These are phyloP conservation scores for Emergomyces pasteurianus DNA, from an alignment of 2,329 filamentous ascomycete genomes.

Conservation along the genomic window DNA sequence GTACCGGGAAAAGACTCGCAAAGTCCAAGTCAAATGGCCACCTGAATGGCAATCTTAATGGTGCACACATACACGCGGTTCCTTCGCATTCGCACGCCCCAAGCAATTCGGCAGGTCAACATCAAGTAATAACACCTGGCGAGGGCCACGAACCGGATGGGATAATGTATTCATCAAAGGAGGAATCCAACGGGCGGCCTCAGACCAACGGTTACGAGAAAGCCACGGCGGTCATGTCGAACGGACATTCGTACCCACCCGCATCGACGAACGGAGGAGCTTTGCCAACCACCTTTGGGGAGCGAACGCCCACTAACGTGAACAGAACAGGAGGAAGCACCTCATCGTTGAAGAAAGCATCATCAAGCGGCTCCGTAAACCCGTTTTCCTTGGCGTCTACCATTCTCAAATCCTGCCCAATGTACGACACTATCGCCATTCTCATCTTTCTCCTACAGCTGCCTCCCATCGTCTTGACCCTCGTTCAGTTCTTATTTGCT, in stretches of 20 bases:
- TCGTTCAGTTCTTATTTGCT: constrained; percentile 86
- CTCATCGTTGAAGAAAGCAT: constrained; percentile 18
- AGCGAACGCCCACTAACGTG: constrained; percentile 20
- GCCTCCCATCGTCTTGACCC: constrained; percentile 72
- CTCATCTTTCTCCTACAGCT: constrained; percentile 91
- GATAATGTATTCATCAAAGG: constrained; percentile 20
- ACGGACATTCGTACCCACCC: constrained; percentile 22
- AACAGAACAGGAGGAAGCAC: constrained; percentile 14
- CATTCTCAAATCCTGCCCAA: constrained; percentile 77
- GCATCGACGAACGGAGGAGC: constrained; percentile 20
- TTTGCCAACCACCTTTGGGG: constrained; percentile 9
- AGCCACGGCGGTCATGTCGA: constrained; percentile 23
- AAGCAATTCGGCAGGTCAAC: constrained; percentile 21
- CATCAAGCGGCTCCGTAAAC: constrained; percentile 44
- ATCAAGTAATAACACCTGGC: constrained; percentile 15
- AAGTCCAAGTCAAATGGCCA: constrained; percentile 46
- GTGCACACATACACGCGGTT: constrained; percentile 25
- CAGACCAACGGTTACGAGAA: constrained; percentile 27
- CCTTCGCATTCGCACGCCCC: constrained; percentile 27
- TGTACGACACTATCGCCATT: constrained; percentile 92
- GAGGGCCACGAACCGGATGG: constrained; percentile 19
- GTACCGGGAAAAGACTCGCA: constrained; percentile 57
- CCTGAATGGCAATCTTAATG: constrained; percentile 40
- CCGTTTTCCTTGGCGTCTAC: constrained; percentile 69
- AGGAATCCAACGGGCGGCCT: constrained; percentile 24